Evolutionary conservation across 495 filamentous ascomycete genomes (phyloP).

Genomic region (Penicillium argentinense): DNA sequence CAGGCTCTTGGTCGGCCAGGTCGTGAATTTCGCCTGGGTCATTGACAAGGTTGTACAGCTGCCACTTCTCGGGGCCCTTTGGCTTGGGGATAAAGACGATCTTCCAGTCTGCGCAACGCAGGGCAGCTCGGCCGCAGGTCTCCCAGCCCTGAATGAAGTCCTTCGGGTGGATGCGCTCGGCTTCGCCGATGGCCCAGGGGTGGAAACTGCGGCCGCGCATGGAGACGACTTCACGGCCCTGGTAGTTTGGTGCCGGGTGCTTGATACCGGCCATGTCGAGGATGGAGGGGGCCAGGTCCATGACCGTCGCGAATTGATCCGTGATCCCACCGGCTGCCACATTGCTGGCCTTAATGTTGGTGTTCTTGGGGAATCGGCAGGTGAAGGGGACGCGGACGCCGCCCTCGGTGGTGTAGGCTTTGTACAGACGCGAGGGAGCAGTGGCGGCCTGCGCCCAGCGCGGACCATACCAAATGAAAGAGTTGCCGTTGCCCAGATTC

Average conservation of each 20-base stretch:
- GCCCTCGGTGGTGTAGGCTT: slow-evolving; percentile 62
- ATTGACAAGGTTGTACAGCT: slow-evolving; percentile 45
- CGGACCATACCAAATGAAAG: slow-evolving; percentile 66
- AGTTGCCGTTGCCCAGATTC: slow-evolving; percentile 60
- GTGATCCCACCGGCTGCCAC: slow-evolving; percentile 41
- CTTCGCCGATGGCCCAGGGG: slow-evolving; percentile 36
- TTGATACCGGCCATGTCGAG: slow-evolving; percentile 60
- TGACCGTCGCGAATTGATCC: slow-evolving; percentile 59
- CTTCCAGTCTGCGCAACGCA: slow-evolving; percentile 50
- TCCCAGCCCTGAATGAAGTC: slow-evolving; percentile 53
- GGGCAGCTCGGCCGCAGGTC: slow-evolving; percentile 43
- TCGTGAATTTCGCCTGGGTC: slow-evolving; percentile 58
- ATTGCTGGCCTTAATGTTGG: slow-evolving; percentile 18
- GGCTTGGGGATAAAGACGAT: slow-evolving; percentile 51
- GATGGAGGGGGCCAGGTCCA: slow-evolving; percentile 63
- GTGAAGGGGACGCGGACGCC: slow-evolving; percentile 60
- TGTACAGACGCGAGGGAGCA: slow-evolving; percentile 60
- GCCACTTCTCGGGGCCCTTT: slow-evolving; percentile 49
- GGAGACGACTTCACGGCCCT: slow-evolving; percentile 54
- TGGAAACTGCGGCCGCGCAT: slow-evolving; percentile 57
- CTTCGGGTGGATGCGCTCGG: slow-evolving; percentile 42
- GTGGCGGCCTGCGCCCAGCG: slow-evolving; percentile 65
- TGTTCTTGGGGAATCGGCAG: slow-evolving; percentile 45
- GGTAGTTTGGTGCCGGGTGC: slow-evolving; percentile 57
- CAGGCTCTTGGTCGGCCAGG: slow-evolving; percentile 57